Conservation (phyloP, 179 eudicot species). For the Patellifolia procumbens region DNA sequence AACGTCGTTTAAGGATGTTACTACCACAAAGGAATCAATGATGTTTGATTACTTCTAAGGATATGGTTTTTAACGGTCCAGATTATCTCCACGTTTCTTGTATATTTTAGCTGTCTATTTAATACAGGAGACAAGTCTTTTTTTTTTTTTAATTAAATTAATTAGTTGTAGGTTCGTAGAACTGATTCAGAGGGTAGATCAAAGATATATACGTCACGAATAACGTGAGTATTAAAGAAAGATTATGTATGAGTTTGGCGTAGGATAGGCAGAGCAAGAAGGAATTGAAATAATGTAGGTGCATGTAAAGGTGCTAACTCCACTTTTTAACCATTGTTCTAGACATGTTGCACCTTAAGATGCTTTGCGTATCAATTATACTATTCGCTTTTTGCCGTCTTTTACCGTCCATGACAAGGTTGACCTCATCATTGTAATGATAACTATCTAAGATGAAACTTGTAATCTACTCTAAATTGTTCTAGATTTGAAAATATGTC, state of each 20-base stretch:
- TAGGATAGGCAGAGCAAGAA: constrained; percentile 10
- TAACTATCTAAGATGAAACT: no score
- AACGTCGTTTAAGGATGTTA: constrained; percentile 27
- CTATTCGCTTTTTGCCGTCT: no score
- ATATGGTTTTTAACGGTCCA: neutral
- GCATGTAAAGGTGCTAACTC: neutral
- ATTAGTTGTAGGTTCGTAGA: neutral
- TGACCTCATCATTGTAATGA: no score
- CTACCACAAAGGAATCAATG: constrained; percentile 23
- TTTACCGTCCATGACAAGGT: no score
- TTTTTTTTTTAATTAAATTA: no score
- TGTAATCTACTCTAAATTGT: no score
- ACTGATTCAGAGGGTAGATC: constrained; percentile 1
- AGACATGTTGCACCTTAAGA: neutral
- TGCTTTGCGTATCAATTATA: neutral
- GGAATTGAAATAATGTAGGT: constrained; percentile 20
- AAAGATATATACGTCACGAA: constrained; percentile 23
- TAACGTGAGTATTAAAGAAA: constrained; percentile 14
- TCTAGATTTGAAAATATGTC: no score
- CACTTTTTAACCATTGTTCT: constrained; percentile 8
- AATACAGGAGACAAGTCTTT: constrained; percentile 16
- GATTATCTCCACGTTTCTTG: constrained; percentile 32
- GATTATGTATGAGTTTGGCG: neutral
- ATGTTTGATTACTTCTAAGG: constrained; percentile 27
- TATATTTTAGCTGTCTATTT: constrained; percentile 34